Base-by-base conservation (phyloP, 257 asterid genomes). In the Ajuga chamaepitys region DNA sequence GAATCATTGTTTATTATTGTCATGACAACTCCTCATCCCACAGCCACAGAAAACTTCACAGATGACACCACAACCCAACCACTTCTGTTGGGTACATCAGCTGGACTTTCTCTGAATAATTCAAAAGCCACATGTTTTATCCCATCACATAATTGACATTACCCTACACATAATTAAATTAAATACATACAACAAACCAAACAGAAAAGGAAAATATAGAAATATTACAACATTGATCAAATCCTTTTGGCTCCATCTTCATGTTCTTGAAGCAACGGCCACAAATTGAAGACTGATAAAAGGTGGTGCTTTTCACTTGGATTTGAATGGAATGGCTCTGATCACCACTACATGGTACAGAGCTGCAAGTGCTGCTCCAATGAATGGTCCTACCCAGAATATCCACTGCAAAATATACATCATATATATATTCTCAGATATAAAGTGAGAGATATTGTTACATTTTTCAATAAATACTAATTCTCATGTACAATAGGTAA, bases 381-480 rank as follows among this genome's bases (percentile, higher is more conserved):
- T 67, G 82, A 84, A 84, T 57, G 90, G 87, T 79, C 87, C 87
- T 6, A 84, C 90, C 89, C 90, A 84, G 74, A 81, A 84, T 32
- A 84, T 72, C 90, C 90, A 84, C 86, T 83, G 80, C 83, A 74
- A 48, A 52, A 10, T 22, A 11, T 55, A 38, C 4, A 28, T 12
- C 12, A 22, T 44, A 25, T 44, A 24, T 42, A 42, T 10, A 26
- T 8, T 8, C 5, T 7, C 24, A 28, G 11, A 42, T 37, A 37
- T 54, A 11, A 41, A 8, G 37, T 37, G 12, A 10, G 0, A 5
- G 1, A 38, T 8, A n/a, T 30, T 30, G 22, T 34, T 20, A 13
- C 45, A 54, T 53, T 40, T 45, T 28, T 58, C 38, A n/a, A n/a
- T n/a, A n/a, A n/a, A n/a, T n/a, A n/a, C n/a, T n/a, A n/a, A n/a